Base-by-base conservation (phyloP, 116 monocot genomes). In the Dioscorea cayenensis region DNA sequence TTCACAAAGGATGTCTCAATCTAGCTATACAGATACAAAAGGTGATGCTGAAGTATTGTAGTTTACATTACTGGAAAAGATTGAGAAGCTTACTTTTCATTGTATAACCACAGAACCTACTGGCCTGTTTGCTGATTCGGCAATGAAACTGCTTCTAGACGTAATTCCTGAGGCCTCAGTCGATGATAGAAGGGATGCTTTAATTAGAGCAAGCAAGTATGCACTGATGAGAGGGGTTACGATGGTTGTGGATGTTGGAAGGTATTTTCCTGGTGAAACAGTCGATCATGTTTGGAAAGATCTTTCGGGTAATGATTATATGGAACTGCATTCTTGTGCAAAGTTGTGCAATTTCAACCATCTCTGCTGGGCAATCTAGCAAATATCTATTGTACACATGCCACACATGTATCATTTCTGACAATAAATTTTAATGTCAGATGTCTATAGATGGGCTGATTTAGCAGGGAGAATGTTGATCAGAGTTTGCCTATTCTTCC, bases 401-500 rank as follows among this genome's bases (percentile, higher is more conserved):
- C 25, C 25, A 25, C 25, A 63, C 48, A 58, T 55, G 35, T 14
- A 50, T 14, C 7, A 50, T 50, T 50, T 7, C 49, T 50, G 49
- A 50, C 49, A 10, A 60, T 48, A 72, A 17, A 52, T 32, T 35
- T 65, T 66, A 22, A 14, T 79, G 7, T 49, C 8, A 99, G 99
- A 94, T 76, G 85, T 99, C 60, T 99, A 94, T 63, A 68, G 77
- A 78, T 93, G 90, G 94, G 99, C 99, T 70, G 83, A 91, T 84
- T 85, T 83, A 66, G 19, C 78, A 61, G 89, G 82, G 20, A 84
- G 87, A 80, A 91, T 99, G 94, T 61, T 84, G 71, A 84, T 84
- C 65, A 91, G 99, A 85, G 94, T 87, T 71, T 99, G 86, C 66
- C 80, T 99, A 72, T 99, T 87, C 68, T 99, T 99, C 69, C 94